These are phyloP conservation scores for Fragilariopsis cylindrus DNA, from an alignment of 108 stramenopile genomes.

Conservation along the genomic window DNA sequence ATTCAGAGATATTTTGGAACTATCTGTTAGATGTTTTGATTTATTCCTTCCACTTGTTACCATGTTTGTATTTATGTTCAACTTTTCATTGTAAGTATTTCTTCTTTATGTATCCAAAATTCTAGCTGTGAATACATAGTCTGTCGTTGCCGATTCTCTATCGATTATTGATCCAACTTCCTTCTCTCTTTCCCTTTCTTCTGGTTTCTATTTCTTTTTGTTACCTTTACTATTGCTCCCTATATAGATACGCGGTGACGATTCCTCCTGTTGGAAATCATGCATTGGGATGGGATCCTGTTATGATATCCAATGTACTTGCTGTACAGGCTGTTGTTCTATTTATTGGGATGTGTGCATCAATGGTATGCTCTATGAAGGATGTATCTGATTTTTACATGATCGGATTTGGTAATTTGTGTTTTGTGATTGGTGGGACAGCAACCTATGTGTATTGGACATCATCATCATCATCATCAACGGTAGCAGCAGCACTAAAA, in stretches of 20 bases:
- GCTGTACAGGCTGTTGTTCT: constrained; percentile 57
- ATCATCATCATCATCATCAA: neutral
- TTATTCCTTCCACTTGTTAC: constrained; percentile 59
- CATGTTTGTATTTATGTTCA: constrained; percentile 63
- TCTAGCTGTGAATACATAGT: neutral
- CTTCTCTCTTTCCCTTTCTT: neutral
- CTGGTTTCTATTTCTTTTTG: neutral
- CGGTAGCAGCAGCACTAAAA: constrained; percentile 15
- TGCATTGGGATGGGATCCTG: constrained; percentile 69
- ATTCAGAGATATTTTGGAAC: constrained; percentile 17
- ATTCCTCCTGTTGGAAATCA: constrained; percentile 61
- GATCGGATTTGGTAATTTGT: constrained; percentile 24
- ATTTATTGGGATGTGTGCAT: constrained; percentile 41
- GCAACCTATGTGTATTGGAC: constrained; percentile 36
- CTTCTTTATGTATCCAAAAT: neutral
- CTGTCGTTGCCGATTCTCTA: neutral
- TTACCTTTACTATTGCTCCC: neutral
- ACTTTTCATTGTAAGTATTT: constrained; percentile 52
- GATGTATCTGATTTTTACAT: constrained; percentile 21
- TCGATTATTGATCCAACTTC: neutral
- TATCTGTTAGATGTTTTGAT: constrained; percentile 22
- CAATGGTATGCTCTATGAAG: constrained; percentile 28
- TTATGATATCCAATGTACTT: constrained; percentile 49
- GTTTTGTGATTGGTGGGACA: constrained; percentile 28
- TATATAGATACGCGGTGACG: constrained; percentile 57